Conservation (phyloP, 768 basidiomycete species). For the Russula emetica region DNA sequence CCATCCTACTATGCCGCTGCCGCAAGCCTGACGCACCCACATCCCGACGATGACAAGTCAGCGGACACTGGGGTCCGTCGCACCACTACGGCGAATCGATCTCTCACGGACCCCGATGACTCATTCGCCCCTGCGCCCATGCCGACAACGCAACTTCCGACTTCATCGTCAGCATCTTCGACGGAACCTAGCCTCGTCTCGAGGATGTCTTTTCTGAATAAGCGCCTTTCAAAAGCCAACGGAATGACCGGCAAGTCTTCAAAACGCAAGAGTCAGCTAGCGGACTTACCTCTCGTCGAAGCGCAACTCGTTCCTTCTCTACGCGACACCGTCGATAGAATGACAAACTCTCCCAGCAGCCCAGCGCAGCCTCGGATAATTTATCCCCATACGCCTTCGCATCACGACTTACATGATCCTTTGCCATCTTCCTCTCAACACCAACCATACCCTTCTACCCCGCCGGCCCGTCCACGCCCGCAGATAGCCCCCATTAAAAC, state of each 20-base stretch:
- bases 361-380: slow-evolving; percentile 10
- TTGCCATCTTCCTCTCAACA: slow-evolving; percentile 7
- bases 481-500: slow-evolving; percentile 1
- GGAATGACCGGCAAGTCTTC: slow-evolving; percentile 12
- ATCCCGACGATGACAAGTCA: slow-evolving; percentile 14
- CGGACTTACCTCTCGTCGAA: slow-evolving; percentile 57
- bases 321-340: slow-evolving; percentile 66
- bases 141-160: slow-evolving; percentile 22
- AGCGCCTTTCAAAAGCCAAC: slow-evolving; percentile 15
- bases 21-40: slow-evolving; percentile 29
- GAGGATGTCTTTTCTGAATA: slow-evolving; percentile 25
- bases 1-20: slow-evolving; percentile 39
- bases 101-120: not conserved
- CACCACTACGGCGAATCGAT: not conserved
- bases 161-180: slow-evolving; percentile 25
- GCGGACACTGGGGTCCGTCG: not conserved
- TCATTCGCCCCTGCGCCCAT: slow-evolving; percentile 12
- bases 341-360: slow-evolving; percentile 45
- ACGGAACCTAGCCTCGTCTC: slow-evolving; percentile 24
- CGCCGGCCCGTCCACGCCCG: slow-evolving; percentile 16
- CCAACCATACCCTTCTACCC: slow-evolving; percentile 11
- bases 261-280: slow-evolving; percentile 42
- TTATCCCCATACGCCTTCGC: not conserved
- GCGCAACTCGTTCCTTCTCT: slow-evolving; percentile 64
- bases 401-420: slow-evolving; percentile 5